Conservation (phyloP, 2,329 filamentous ascomycete genomes). For the Mollisiaceae sp. region DNA sequence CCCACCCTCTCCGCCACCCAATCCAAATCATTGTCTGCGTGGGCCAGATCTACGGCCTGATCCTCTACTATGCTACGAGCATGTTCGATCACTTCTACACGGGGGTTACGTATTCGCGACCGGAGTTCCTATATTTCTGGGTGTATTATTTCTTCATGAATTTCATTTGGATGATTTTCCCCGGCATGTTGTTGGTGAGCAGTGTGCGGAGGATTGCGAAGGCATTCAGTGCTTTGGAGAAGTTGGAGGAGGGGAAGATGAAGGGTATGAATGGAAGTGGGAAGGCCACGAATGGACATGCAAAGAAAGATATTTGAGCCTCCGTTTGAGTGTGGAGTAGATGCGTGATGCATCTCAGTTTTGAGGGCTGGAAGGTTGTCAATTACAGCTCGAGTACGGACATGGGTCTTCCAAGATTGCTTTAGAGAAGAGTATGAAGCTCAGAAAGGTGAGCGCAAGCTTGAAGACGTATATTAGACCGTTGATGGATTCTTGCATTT, state of each 20-base stretch:
- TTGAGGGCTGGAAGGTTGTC: background rate
- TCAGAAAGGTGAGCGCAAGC: background rate
- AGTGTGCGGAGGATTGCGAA: slow-evolving; percentile 44
- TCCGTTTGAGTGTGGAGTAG: background rate
- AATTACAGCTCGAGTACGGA: background rate
- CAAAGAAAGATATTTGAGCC: background rate
- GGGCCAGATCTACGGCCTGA: slow-evolving; percentile 56
- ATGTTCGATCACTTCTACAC: slow-evolving; percentile 54
- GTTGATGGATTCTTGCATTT: background rate
- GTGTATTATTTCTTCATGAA: slow-evolving; percentile 68
- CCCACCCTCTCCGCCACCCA: slow-evolving; percentile 54
- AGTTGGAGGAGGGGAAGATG: slow-evolving; percentile 26
- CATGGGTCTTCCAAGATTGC: too few relatives aligned
- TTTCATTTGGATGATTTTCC: slow-evolving; percentile 64
- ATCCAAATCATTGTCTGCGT: slow-evolving; percentile 50
- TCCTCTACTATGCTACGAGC: slow-evolving; percentile 67
- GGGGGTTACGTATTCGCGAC: slow-evolving; percentile 58
- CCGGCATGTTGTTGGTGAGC: slow-evolving; percentile 47
- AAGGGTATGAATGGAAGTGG: slow-evolving; percentile 13
- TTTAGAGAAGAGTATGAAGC: background rate
- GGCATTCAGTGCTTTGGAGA: slow-evolving; percentile 45
- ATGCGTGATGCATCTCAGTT: background rate
- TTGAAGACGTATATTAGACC: background rate
- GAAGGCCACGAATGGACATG: slow-evolving; percentile 8
- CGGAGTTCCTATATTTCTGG: slow-evolving; percentile 67